Evolutionary conservation across 257 asterid species (phyloP), one percentile per base, ranked within the genome.

Genomic region (Osmanthus fragrans): DNA sequence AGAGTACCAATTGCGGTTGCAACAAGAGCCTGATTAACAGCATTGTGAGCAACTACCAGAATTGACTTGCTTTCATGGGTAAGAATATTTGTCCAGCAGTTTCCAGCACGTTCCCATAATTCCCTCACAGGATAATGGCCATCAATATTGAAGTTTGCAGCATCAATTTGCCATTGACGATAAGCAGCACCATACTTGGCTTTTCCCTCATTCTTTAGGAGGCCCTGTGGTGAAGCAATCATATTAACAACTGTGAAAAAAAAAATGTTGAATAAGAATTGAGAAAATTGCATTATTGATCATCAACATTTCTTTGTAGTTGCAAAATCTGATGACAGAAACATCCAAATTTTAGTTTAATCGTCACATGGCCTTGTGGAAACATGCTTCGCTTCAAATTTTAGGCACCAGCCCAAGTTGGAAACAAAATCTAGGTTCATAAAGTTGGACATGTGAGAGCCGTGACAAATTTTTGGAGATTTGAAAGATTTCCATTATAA

Each of bases 71-170:
- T 88, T 83, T 93, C 96, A 76, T 90, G 92, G 16, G 88, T 79
- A 67, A 95, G 89, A 42, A 95, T 93, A 73, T 83, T 91, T 0
- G 80, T 80, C 99, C 99, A 95, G 82, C 99, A 90, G 84, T 80
- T 87, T 85, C 94, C 85, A 70, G 94, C 98, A 72, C 98, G 92
- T 5, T 84, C 74, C 99, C 99, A 95, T 65, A 95, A 84, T 79
- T 95, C 98, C 84, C 98, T 91, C 70, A 95, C 98, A 23, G 97
- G 99, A 83, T 90, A 92, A 81, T 95, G 99, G 40, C 91, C 96
- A 65, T 95, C 99, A 27, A 95, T 91, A 64, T 72, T 83, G 86
- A 95, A 93, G 87, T 92, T 94, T 32, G 97, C 70, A 37, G 98
- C 94, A 83, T 94, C 96, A 63, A 76, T n/a, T 86, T 94, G 99